Evolutionary conservation across 352 stramenopile species (phyloP).

Genomic region (Phytophthora cajani): DNA sequence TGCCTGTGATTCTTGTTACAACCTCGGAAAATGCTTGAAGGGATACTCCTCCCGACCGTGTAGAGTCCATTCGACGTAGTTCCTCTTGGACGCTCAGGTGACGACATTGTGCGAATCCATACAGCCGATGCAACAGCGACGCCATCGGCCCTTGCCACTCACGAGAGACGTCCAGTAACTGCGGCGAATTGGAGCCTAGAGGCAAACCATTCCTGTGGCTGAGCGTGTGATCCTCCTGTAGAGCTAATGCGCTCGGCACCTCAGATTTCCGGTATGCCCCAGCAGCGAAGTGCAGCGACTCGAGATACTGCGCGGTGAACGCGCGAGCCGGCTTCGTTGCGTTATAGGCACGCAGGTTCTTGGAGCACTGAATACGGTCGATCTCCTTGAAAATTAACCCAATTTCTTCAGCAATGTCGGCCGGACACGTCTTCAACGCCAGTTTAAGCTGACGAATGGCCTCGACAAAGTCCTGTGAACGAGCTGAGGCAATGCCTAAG

Average conservation of each 20-base stretch:
- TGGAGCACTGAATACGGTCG: slow-evolving; percentile 37
- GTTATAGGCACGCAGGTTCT: slow-evolving; percentile 46
- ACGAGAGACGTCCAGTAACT: slow-evolving; percentile 38
- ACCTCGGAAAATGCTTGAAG: slow-evolving; percentile 27
- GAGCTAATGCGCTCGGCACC: background rate
- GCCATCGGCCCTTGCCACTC: slow-evolving; percentile 56
- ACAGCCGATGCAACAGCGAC: slow-evolving; percentile 50
- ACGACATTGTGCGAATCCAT: slow-evolving; percentile 24
- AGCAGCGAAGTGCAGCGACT: slow-evolving; percentile 37
- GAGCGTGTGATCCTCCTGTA: slow-evolving; percentile 33
- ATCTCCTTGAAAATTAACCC: slow-evolving; percentile 56
- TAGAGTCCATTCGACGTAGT: slow-evolving; percentile 30
- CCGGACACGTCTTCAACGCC: slow-evolving; percentile 29
- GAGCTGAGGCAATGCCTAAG: slow-evolving; percentile 50
- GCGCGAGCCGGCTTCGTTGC: slow-evolving; percentile 36
- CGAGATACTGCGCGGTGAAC: slow-evolving; percentile 62
- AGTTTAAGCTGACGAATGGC: slow-evolving; percentile 53
- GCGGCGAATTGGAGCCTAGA: slow-evolving; percentile 16
- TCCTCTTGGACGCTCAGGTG: slow-evolving; percentile 34
- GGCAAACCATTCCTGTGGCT: slow-evolving; percentile 28
- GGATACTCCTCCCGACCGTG: slow-evolving; percentile 19
- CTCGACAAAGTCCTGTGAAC: slow-evolving; percentile 54
- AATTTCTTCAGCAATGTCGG: slow-evolving; percentile 27
- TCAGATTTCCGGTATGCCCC: background rate
- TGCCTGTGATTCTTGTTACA: slow-evolving; percentile 27